These are phyloP conservation scores for Escallonia rubra DNA, from an alignment of 129 eudicot genomes.

Conservation along the genomic window DNA sequence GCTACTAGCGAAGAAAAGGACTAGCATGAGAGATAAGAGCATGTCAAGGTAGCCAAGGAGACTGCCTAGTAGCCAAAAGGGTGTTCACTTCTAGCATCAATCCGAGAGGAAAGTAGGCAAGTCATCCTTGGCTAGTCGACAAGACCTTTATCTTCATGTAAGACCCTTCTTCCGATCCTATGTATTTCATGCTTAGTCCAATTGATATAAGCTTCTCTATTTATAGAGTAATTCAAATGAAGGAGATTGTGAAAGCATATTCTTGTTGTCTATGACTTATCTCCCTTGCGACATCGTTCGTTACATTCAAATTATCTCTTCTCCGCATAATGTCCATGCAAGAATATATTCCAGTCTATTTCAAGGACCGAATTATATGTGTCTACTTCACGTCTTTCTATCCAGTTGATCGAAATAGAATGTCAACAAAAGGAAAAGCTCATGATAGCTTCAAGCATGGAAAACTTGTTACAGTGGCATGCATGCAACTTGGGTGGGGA, in stretches of 20 bases:
- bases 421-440: too few species aligned
- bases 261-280: too few species aligned
- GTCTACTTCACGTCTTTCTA: not conserved
- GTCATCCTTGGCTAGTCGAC: slow-evolving; percentile 28
- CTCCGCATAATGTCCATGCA: not conserved
- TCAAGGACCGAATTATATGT: not conserved
- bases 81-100: too few species aligned
- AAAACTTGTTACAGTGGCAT: too few species aligned
- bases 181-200: slow-evolving; percentile 1
- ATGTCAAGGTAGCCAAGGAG: slow-evolving; percentile 17
- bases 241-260: too few species aligned
- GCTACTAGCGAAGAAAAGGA: not conserved
- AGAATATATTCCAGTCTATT: slow-evolving; percentile 6
- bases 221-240: too few species aligned
- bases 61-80: slow-evolving; percentile 7
- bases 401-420: too few species aligned
- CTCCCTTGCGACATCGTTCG: too few species aligned
- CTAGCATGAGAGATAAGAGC: slow-evolving; percentile 22
- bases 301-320: not conserved
- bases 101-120: slow-evolving; percentile 11
- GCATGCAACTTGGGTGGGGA: too few species aligned
- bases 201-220: not conserved
- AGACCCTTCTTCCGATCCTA: slow-evolving; percentile 2
- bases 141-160: slow-evolving; percentile 1
- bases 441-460: too few species aligned